Evolutionary conservation across 495 filamentous ascomycete genomes (phyloP).

Genomic region (Aspergillus kassunensis): DNA sequence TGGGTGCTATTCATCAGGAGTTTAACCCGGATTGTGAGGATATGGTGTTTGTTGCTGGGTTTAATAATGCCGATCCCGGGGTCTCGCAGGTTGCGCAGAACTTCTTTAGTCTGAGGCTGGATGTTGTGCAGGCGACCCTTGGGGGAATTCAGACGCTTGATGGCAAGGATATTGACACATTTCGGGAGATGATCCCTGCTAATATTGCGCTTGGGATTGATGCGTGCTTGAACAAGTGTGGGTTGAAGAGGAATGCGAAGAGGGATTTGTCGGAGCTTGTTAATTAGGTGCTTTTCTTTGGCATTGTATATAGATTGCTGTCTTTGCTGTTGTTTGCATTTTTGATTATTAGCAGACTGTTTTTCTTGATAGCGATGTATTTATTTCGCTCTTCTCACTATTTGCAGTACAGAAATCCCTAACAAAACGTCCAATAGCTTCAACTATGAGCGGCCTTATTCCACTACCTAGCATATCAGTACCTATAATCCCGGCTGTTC

Average conservation of each 20-base stretch:
- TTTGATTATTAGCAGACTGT: no score
- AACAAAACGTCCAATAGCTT: no score
- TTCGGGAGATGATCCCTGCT: slow-evolving; percentile 6
- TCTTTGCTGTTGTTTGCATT: no score
- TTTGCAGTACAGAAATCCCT: no score
- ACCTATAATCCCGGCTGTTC: no score
- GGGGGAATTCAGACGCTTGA: slow-evolving; percentile 8
- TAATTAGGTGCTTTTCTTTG: not conserved
- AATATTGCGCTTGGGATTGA: slow-evolving; percentile 10
- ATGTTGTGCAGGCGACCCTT: slow-evolving; percentile 8
- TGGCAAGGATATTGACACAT: slow-evolving; percentile 8
- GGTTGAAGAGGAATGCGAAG: slow-evolving; percentile 8
- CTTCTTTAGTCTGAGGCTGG: not conserved
- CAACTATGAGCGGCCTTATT: no score
- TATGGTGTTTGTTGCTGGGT: slow-evolving; percentile 5
- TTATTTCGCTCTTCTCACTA: no score
- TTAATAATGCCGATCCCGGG: slow-evolving; percentile 6
- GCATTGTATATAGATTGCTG: no score
- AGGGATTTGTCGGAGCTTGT: slow-evolving; percentile 3
- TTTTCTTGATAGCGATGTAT: no score
- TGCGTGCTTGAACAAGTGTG: slow-evolving; percentile 5
- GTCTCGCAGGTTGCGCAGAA: slow-evolving; percentile 10
- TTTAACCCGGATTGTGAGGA: slow-evolving; percentile 13
- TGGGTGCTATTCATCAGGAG: slow-evolving; percentile 9
- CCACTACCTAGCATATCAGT: no score